Evolutionary conservation across 192 early-diverging fungal species (phyloP), one percentile per base, ranked within the genome.

Genomic region (Coemansia sp.): DNA sequence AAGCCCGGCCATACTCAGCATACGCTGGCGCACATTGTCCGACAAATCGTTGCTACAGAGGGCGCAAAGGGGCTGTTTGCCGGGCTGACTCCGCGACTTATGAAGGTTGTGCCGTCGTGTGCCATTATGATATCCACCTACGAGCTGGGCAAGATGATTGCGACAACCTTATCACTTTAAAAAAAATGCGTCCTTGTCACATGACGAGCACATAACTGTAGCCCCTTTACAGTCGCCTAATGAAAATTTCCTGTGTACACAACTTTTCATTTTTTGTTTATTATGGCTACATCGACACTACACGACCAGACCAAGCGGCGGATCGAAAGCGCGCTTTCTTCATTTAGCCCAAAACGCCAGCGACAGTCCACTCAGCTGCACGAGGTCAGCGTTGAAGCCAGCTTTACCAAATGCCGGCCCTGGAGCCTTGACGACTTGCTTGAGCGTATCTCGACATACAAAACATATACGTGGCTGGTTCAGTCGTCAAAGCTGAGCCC

Each of bases 111-210:
- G 23, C 90, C 91, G 2, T 88, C 90, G 9, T 95, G 96, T 67
- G 96, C 92, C 0, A 91, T 98, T 46, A 96, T 98, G 93, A 96
- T 98, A 40, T 92, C 90, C 0, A 84, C 82, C n/a, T 91, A 91
- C 51, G 89, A 89, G 64, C 58, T 84, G 15, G 88, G 88, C 12
- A 90, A 88, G 49, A 47, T 47, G 45, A 8, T 47, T 23, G 45
- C 45, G 4, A 26, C 23, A 26, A 26, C 23, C 37, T 47, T n/a
- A 9, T 8, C 41, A 43, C 16, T 43, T 20, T 1, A 39, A n/a
- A 39, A n/a, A 39, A 10, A 39, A 3, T 26, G 23, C 23, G 23
- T 26, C 23, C 4, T 26, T 26, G 23, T 47, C 45, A 47, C 45
- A 47, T 47, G 45, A 47, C 12, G 12, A 28, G 45, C 21, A n/a